These are phyloP conservation scores for Xanthoconium stramineum DNA, from an alignment of 768 basidiomycete genomes.

Conservation along the genomic window DNA sequence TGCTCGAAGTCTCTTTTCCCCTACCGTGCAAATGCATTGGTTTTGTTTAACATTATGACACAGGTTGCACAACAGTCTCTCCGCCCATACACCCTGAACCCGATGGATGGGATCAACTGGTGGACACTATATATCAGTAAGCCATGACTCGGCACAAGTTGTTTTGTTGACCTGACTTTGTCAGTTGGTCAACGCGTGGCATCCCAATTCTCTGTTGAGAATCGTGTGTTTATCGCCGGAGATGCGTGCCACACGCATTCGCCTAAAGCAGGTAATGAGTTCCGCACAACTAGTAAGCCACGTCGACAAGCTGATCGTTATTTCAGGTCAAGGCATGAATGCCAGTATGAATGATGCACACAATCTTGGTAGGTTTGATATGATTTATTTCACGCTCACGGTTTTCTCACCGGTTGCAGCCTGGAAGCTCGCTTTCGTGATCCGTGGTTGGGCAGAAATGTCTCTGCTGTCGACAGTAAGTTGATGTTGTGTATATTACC, in stretches of 20 bases:
- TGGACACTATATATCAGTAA: constrained; percentile 50
- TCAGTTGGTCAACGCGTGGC: constrained; percentile 57
- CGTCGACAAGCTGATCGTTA: constrained; percentile 14
- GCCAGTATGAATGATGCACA: constrained; percentile 41
- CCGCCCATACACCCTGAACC: constrained; percentile 36
- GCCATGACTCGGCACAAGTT: constrained; percentile 1
- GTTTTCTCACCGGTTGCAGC: constrained; percentile 23
- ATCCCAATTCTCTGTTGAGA: constrained; percentile 42
- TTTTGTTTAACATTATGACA: neutral
- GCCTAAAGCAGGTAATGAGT: constrained; percentile 37
- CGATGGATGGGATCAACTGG: constrained; percentile 39
- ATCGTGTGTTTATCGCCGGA: constrained; percentile 56
- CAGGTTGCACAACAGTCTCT: constrained; percentile 41
- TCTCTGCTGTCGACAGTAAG: constrained; percentile 46
- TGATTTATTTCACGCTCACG: neutral
- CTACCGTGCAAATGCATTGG: neutral
- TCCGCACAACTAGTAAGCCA: neutral
- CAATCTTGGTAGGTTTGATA: constrained; percentile 40
- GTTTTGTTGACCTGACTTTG: neutral
- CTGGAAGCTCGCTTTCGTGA: constrained; percentile 53
- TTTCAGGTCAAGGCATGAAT: constrained; percentile 39
- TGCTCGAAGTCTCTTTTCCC: constrained; percentile 35
- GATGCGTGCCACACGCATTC: constrained; percentile 49
- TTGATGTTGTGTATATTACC: neutral
- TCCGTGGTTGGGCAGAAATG: constrained; percentile 45